These are phyloP conservation scores for Discostella stelligeroides DNA, from an alignment of 108 stramenopile species.

Conservation along the genomic window DNA sequence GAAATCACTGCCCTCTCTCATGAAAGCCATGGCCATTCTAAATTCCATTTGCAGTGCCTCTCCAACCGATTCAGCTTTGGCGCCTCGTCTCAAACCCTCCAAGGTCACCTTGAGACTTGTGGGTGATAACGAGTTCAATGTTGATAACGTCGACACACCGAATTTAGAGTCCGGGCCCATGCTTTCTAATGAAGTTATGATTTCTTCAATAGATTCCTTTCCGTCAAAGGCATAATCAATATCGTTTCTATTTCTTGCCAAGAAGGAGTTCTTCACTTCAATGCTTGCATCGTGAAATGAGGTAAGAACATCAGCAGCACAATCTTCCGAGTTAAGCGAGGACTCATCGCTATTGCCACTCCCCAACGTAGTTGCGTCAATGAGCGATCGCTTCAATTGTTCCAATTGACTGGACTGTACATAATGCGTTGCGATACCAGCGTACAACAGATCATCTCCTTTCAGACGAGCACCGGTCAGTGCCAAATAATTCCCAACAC, in stretches of 20 bases:
- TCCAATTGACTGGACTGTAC: slow-evolving; percentile 70
- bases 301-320: slow-evolving; percentile 46
- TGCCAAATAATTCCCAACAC: slow-evolving; percentile 89
- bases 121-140: slow-evolving; percentile 78
- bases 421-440: slow-evolving; percentile 96
- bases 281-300: slow-evolving; percentile 59
- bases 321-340: slow-evolving; percentile 25
- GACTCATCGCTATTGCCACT: slow-evolving; percentile 14
- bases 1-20: slow-evolving; percentile 80
- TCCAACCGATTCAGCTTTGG: slow-evolving; percentile 36
- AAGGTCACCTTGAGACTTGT: slow-evolving; percentile 77
- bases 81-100: slow-evolving; percentile 76
- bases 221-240: slow-evolving; percentile 64
- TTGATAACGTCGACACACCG: slow-evolving; percentile 58
- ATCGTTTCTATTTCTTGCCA: slow-evolving; percentile 47
- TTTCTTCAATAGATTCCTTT: slow-evolving; percentile 59
- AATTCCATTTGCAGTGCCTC: slow-evolving; percentile 86
- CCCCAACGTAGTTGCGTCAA: slow-evolving; percentile 31
- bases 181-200: slow-evolving; percentile 52
- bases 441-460: slow-evolving; percentile 82
- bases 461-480: slow-evolving; percentile 88
- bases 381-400: slow-evolving; percentile 59
- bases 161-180: slow-evolving; percentile 55
- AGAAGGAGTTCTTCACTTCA: slow-evolving; percentile 48
- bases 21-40: slow-evolving; percentile 70